Evolutionary conservation across 2,329 filamentous ascomycete genomes (phyloP).

Genomic region (Ophiostoma ulmi): DNA sequence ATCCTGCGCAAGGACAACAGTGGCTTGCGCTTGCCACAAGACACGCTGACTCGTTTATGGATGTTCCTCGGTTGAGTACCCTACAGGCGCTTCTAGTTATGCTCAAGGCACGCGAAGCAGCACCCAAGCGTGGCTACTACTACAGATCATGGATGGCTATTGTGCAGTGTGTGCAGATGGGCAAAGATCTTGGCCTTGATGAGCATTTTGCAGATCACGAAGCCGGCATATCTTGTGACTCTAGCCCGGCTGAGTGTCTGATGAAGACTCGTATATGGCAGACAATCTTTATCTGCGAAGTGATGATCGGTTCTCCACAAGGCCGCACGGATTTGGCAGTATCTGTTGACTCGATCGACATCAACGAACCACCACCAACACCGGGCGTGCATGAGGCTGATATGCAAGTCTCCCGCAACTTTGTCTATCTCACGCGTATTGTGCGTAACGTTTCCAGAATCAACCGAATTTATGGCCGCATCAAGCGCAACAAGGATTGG

Average conservation of each 20-base stretch:
- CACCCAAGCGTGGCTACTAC: slow-evolving; percentile 89
- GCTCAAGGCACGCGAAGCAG: slow-evolving; percentile 85
- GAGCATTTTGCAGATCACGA: slow-evolving; percentile 79
- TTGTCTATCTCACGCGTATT: slow-evolving; percentile 71
- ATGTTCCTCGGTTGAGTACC: slow-evolving; percentile 82
- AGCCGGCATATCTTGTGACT: slow-evolving; percentile 64
- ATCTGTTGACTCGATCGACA: slow-evolving; percentile 68
- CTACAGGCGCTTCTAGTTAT: slow-evolving; percentile 84
- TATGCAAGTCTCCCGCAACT: slow-evolving; percentile 73
- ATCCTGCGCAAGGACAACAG: slow-evolving; percentile 77
- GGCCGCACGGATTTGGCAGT: slow-evolving; percentile 77
- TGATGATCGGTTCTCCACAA: slow-evolving; percentile 92
- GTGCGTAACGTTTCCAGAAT: slow-evolving; percentile 74
- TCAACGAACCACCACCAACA: slow-evolving; percentile 58
- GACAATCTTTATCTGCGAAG: slow-evolving; percentile 74
- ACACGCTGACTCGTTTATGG: slow-evolving; percentile 90
- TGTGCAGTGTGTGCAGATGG: slow-evolving; percentile 88
- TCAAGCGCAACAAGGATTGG: slow-evolving; percentile 71
- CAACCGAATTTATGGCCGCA: slow-evolving; percentile 65
- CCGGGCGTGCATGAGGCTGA: slow-evolving; percentile 69
- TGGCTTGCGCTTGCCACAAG: slow-evolving; percentile 89
- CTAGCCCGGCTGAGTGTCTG: slow-evolving; percentile 67
- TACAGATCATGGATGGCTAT: slow-evolving; percentile 97
- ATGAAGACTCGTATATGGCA: slow-evolving; percentile 89
- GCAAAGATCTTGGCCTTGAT: slow-evolving; percentile 81